These are phyloP conservation scores for Primulina tabacum DNA, from an alignment of 257 asterid genomes.

Conservation along the genomic window DNA sequence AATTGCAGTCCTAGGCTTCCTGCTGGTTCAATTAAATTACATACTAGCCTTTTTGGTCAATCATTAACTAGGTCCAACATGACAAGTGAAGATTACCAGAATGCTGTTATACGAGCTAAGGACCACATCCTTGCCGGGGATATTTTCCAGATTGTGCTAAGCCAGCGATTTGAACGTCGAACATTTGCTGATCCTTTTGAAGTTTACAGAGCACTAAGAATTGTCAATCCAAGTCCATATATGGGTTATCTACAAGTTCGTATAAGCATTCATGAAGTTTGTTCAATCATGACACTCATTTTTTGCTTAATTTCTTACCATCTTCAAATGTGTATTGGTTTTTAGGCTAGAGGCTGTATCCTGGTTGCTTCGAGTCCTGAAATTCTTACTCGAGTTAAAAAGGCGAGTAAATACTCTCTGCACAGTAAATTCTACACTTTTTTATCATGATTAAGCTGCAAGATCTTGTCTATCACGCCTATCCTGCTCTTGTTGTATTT, in stretches of 20 bases:
- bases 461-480: not conserved
- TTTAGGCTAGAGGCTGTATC: constrained; percentile 92
- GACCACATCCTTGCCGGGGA: constrained; percentile 98
- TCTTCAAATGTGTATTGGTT: constrained; percentile 19
- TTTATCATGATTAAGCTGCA: constrained; percentile 20
- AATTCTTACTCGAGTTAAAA: constrained; percentile 88
- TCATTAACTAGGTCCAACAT: constrained; percentile 66
- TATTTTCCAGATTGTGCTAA: constrained; percentile 93
- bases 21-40: constrained; percentile 72
- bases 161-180: constrained; percentile 93
- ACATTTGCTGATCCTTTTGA: constrained; percentile 99
- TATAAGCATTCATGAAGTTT: constrained; percentile 26
- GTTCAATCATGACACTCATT: constrained; percentile 13
- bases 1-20: constrained; percentile 72
- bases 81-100: constrained; percentile 67
- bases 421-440: constrained; percentile 11
- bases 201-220: constrained; percentile 91
- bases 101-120: constrained; percentile 77
- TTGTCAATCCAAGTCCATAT: constrained; percentile 97
- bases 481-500: constrained; percentile 3
- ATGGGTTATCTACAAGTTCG: constrained; percentile 93
- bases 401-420: constrained; percentile 40
- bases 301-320: constrained; percentile 22
- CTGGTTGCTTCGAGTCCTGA: constrained; percentile 99
- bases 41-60: constrained; percentile 70